phyloP scores from a whole-genome alignment of 208 protist genomes.

The Angomonas ambiguus region DNA sequence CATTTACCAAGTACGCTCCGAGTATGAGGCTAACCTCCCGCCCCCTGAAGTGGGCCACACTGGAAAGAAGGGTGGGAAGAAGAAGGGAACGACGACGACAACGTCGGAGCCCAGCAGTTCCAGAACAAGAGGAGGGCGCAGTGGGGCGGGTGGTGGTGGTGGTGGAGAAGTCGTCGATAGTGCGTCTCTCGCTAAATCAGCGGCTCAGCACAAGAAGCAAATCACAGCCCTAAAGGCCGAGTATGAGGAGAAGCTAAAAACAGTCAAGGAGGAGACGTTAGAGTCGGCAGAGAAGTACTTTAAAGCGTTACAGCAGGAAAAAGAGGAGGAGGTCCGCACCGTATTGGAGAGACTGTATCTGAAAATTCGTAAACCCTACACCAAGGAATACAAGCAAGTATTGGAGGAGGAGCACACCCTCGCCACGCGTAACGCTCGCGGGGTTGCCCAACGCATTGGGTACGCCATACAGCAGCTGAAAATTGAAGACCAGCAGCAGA shows the following conservation, averaged over 20 bases:
- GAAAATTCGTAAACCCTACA: conserved; percentile 40
- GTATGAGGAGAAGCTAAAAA: conserved; percentile 5
- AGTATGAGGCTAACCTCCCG: neutral
- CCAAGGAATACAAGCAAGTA: conserved; percentile 25
- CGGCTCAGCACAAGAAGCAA: neutral
- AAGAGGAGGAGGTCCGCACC: conserved; percentile 7
- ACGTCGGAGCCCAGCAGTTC: too few relatives aligned
- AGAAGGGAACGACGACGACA: neutral
- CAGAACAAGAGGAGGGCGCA: neutral
- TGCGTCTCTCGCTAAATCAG: neutral
- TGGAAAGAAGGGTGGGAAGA: conserved; percentile 3
- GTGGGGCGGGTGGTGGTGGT: neutral
- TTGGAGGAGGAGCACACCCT: conserved; percentile 29
- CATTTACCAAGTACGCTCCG: neutral
- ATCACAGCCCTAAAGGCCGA: neutral
- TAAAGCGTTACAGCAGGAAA: neutral
- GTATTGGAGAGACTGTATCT: conserved; percentile 28
- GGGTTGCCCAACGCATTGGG: conserved; percentile 25
- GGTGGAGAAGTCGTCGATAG: neutral
- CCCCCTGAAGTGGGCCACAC: neutral
- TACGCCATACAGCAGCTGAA: conserved; percentile 26
- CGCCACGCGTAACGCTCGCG: conserved; percentile 20
- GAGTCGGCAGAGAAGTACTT: neutral
- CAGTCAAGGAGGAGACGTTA: neutral
- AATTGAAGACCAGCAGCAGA: neutral